These are phyloP conservation scores for Cyclotella distinguenda DNA, from an alignment of 108 stramenopile genomes.

Conservation along the genomic window DNA sequence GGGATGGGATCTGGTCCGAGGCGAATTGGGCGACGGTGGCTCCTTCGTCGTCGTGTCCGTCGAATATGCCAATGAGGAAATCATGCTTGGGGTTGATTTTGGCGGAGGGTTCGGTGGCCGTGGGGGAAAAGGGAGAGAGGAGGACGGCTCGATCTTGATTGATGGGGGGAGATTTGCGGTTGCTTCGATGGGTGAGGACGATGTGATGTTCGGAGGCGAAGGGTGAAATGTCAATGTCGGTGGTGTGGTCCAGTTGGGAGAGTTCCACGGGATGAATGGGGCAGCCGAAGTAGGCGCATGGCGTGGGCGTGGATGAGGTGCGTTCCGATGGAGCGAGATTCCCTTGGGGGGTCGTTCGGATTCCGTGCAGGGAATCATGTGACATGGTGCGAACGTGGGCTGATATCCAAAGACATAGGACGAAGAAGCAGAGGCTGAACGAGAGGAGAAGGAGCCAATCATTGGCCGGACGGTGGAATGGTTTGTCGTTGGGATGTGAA, in stretches of 20 bases:
- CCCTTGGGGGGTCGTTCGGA: slow-evolving; percentile 8
- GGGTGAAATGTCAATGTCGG: neutral
- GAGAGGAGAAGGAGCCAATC: neutral
- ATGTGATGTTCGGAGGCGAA: slow-evolving; percentile 26
- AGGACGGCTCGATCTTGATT: slow-evolving; percentile 73
- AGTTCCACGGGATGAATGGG: slow-evolving; percentile 11
- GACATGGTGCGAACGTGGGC: neutral
- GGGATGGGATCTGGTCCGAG: slow-evolving; percentile 45
- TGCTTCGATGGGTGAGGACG: slow-evolving; percentile 40
- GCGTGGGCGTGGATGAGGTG: too few species aligned
- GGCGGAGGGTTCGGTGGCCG: neutral
- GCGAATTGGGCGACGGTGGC: slow-evolving; percentile 54
- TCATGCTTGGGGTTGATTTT: slow-evolving; percentile 17
- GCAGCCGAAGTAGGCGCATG: too few species aligned
- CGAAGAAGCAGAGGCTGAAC: neutral
- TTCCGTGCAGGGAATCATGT: neutral
- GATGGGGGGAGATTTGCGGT: slow-evolving; percentile 22
- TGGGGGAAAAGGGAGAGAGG: slow-evolving; percentile 43
- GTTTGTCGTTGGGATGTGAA: neutral
- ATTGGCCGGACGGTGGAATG: neutral
- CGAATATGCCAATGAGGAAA: slow-evolving; percentile 67
- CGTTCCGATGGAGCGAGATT: too few species aligned
- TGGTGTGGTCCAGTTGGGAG: neutral
- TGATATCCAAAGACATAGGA: neutral
- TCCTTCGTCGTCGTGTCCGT: slow-evolving; percentile 69